Percentiles rank a stretch among this genome's conserved stretches.
Conservation (phyloP, 306 rosid genomes). For the Prunus dulcis region DNA sequence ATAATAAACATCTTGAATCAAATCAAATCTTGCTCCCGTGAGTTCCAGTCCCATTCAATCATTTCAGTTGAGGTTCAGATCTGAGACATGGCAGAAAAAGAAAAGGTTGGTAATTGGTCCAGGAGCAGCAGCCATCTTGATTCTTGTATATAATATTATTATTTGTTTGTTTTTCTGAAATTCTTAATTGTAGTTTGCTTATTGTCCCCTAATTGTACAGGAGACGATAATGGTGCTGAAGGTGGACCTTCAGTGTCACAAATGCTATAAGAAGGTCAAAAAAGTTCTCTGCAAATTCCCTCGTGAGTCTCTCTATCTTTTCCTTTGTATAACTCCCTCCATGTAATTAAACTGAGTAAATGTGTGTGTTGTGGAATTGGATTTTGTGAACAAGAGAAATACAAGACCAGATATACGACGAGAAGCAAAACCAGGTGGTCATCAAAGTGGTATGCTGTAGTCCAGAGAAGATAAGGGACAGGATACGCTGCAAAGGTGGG, state of each 20-base stretch:
- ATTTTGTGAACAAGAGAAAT: constrained; percentile 67
- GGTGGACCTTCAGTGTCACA: constrained; percentile 68
- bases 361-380: not conserved
- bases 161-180: not conserved
- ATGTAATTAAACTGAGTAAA: constrained; percentile 27
- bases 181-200: not conserved
- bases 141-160: not conserved
- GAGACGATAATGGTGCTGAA: constrained; percentile 53
- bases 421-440: constrained; percentile 48
- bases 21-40: not conserved
- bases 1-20: not conserved
- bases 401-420: constrained; percentile 61
- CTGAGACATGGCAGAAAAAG: constrained; percentile 15
- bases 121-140: too few relatives aligned
- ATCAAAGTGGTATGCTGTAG: constrained; percentile 69
- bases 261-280: constrained; percentile 79
- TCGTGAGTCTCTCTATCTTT: constrained; percentile 50
- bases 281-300: constrained; percentile 63
- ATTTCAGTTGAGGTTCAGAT: not conserved
- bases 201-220: constrained; percentile 15
- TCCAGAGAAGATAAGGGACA: constrained; percentile 72
- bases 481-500: constrained; percentile 57
- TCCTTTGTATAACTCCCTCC: not conserved
- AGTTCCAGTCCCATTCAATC: constrained; percentile 3
- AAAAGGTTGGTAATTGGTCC: constrained; percentile 1